Percentiles rank a stretch among this genome's conserved stretches.
Evolutionary conservation across 164 flowering plant species (phyloP).

Genomic region (Chimonanthus salicifolius): DNA sequence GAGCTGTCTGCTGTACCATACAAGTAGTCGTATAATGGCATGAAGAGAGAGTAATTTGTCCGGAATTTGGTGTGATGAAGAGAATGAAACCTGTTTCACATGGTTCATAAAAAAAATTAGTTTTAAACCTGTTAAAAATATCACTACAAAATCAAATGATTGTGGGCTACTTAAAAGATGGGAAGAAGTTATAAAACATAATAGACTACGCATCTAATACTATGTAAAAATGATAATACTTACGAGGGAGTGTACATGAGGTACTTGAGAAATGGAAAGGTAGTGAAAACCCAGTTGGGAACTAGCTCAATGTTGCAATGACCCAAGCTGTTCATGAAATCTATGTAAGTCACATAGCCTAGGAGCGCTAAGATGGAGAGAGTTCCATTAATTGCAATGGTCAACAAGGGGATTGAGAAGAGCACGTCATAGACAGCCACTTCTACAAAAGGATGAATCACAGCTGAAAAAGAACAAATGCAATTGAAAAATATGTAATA

Average conservation of each 20-base stretch:
- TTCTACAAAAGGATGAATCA: conserved; percentile 55
- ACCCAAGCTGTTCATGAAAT: conserved; percentile 55
- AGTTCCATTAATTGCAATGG: conserved; percentile 10
- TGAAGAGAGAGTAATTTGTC: conserved; percentile 49
- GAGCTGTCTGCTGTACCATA: conserved; percentile 57
- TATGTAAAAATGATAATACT: conserved; percentile 13
- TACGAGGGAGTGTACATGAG: conserved; percentile 64
- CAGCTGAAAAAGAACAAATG: conserved; percentile 32
- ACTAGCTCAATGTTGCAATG: conserved; percentile 60
- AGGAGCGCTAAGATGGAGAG: conserved; percentile 17
- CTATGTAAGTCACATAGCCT: conserved; percentile 35
- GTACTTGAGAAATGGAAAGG: conserved; percentile 50
- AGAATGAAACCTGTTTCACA: conserved; percentile 37
- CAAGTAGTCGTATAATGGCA: conserved; percentile 53
- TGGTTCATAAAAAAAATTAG: too few species aligned
- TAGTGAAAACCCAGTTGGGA: conserved; percentile 32
- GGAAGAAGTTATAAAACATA: too few species aligned
- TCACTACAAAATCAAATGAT: too few species aligned
- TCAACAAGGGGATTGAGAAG: conserved; percentile 30
- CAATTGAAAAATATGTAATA: neutral
- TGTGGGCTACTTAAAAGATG: too few species aligned
- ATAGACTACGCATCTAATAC: too few species aligned
- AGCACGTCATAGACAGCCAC: conserved; percentile 27
- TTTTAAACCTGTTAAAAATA: too few species aligned
- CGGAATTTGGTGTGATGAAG: conserved; percentile 53